phyloP scores from a whole-genome alignment of 1,139 yeast genomes.

The Zygosaccharomyces pseudobailii region DNA sequence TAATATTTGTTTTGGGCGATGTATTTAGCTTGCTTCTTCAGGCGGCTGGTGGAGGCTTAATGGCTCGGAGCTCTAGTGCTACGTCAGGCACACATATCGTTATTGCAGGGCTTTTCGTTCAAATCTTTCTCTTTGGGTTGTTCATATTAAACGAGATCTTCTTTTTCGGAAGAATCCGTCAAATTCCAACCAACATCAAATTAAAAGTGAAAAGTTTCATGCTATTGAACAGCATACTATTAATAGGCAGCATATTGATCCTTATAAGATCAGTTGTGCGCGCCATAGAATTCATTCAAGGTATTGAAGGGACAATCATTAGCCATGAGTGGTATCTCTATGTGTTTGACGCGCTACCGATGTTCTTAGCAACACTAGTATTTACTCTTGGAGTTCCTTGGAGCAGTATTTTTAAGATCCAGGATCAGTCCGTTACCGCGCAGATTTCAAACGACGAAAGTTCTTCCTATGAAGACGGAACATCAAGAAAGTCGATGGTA shows the following conservation, averaged over 20 bases:
- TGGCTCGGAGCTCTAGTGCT: constrained; percentile 22
- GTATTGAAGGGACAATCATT: constrained; percentile 36
- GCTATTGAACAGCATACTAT: constrained; percentile 24
- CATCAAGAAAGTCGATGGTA: no score
- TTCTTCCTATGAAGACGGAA: no score
- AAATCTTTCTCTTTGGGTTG: constrained; percentile 37
- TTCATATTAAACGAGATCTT: constrained; percentile 31
- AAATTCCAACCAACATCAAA: constrained; percentile 6
- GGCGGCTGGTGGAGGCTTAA: constrained; percentile 43
- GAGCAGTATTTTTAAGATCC: constrained; percentile 15
- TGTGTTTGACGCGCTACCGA: constrained; percentile 37
- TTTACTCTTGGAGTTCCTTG: constrained; percentile 10
- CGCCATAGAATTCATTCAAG: constrained; percentile 39
- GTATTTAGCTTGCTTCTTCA: constrained; percentile 40
- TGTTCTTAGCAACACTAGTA: constrained; percentile 21
- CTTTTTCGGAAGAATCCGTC: constrained; percentile 18
- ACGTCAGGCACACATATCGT: constrained; percentile 29
- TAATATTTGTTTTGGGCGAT: constrained; percentile 44
- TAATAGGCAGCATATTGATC: constrained; percentile 35
- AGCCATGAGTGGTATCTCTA: constrained; percentile 39
- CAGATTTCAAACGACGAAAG: no score
- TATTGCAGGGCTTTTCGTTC: constrained; percentile 37
- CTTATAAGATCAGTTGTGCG: constrained; percentile 42
- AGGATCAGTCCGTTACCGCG: constrained; percentile 16
- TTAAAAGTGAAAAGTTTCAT: constrained; percentile 17